A percentile compares a stretch with the other conserved stretches of the same genome.
These are phyloP conservation scores for Fraxinus sp. DNA, from an alignment of 305 asterid species.

Conservation along the genomic window DNA sequence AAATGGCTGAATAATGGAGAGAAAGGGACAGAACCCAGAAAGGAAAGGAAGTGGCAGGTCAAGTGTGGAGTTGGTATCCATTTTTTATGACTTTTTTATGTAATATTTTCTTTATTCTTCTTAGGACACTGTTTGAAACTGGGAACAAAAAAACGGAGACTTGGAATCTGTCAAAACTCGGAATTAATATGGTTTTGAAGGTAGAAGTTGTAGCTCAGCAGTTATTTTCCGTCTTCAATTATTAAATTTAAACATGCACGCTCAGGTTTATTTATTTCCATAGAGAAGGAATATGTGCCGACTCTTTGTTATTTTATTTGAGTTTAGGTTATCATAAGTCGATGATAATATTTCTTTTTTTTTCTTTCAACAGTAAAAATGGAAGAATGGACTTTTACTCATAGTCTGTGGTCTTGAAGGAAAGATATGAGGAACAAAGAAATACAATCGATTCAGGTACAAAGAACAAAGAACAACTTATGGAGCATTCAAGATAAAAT, in stretches of 20 bases:
- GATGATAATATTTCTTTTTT: neutral
- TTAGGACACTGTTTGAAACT: neutral
- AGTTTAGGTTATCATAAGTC: neutral
- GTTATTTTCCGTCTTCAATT: neutral
- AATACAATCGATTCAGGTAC: neutral
- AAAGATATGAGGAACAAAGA: neutral
- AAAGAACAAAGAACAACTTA: neutral
- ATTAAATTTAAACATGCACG: neutral
- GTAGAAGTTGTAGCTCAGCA: neutral
- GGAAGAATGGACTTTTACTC: neutral
- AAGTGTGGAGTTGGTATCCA: conserved; percentile 57
- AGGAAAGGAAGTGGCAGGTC: conserved; percentile 57
- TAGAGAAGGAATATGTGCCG: neutral
- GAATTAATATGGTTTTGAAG: neutral
- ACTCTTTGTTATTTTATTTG: neutral
- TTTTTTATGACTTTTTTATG: conserved; percentile 25
- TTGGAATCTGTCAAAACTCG: neutral
- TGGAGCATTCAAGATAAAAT: neutral
- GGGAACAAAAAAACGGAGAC: neutral
- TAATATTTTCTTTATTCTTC: neutral
- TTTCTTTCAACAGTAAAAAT: neutral
- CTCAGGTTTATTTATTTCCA: neutral
- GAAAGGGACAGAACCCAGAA: conserved; percentile 22
- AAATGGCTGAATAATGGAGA: conserved; percentile 22
- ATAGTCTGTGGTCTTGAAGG: neutral